phyloP scores from a whole-genome alignment of 768 basidiomycete species.

The Trametes elegans region DNA sequence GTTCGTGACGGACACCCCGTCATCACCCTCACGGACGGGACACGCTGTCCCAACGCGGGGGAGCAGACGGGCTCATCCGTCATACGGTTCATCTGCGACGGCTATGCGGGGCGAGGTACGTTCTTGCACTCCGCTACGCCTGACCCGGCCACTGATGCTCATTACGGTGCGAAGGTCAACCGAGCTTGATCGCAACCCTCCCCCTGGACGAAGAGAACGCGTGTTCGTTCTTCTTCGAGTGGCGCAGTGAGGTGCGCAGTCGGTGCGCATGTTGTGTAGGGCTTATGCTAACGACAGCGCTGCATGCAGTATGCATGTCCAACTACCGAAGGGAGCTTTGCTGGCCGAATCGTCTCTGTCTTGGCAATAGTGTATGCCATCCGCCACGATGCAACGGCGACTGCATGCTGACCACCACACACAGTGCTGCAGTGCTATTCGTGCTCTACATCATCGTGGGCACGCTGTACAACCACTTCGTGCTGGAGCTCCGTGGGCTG shows the following conservation, averaged over 20 bases:
- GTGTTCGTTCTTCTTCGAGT: conserved; percentile 84
- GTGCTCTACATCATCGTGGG: conserved; percentile 66
- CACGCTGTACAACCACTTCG: conserved; percentile 75
- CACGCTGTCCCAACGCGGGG: conserved; percentile 53
- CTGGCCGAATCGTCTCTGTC: conserved; percentile 53
- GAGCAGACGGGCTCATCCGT: conserved; percentile 56
- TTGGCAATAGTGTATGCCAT: conserved; percentile 57
- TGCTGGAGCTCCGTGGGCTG: conserved; percentile 66
- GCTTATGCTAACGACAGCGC: no score
- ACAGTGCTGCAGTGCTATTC: conserved; percentile 54
- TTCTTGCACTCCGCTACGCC: conserved; percentile 16
- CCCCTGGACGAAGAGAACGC: conserved; percentile 62
- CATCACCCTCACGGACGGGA: conserved; percentile 60
- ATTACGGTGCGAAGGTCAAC: conserved; percentile 36
- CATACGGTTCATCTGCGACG: conserved; percentile 78
- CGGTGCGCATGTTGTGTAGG: neutral
- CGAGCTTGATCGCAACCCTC: conserved; percentile 62
- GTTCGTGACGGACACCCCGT: conserved; percentile 52
- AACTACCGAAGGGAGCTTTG: conserved; percentile 51
- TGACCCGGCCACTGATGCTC: neutral
- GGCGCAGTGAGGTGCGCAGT: conserved; percentile 68
- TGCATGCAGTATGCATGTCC: conserved; percentile 65
- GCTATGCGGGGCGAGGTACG: conserved; percentile 51
- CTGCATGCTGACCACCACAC: conserved; percentile 5
- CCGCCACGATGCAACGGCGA: neutral